phyloP scores from a whole-genome alignment of 2,329 filamentous ascomycete species.

The Leptodontidium sp. region DNA sequence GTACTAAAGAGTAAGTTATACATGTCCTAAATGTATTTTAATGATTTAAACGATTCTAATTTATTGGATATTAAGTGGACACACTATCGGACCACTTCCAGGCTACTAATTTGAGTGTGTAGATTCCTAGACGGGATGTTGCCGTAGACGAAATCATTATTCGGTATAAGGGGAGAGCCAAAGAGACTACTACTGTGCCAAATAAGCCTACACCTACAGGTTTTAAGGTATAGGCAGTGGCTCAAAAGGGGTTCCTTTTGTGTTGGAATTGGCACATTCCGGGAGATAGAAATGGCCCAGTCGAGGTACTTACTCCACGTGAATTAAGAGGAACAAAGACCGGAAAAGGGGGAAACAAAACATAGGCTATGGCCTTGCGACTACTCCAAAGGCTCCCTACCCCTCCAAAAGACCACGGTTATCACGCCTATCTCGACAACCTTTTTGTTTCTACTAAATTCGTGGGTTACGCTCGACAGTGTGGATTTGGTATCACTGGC shows the following conservation, averaged over 20 bases:
- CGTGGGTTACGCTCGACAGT: background rate
- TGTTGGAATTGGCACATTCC: slow-evolving; percentile 2
- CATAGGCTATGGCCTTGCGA: background rate
- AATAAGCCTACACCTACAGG: background rate
- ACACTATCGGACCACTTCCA: background rate
- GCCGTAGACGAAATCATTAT: background rate
- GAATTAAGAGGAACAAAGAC: background rate
- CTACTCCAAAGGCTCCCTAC: background rate
- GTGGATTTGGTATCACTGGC: background rate
- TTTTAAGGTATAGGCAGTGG: background rate
- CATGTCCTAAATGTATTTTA: too few species aligned
- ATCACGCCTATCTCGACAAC: background rate
- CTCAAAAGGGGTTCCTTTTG: background rate
- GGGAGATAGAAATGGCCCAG: background rate
- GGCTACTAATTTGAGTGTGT: too few species aligned
- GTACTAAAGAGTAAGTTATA: background rate
- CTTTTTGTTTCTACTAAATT: background rate
- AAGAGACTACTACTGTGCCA: background rate
- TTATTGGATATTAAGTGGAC: background rate
- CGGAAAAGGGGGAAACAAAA: background rate
- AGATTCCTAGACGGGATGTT: background rate
- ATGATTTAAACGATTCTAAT: background rate
- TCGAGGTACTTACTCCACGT: background rate
- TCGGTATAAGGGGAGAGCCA: background rate
- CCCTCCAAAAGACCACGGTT: background rate